Evolutionary conservation across 2,329 filamentous ascomycete genomes (phyloP).

Genomic region (Monosporascus sp.): DNA sequence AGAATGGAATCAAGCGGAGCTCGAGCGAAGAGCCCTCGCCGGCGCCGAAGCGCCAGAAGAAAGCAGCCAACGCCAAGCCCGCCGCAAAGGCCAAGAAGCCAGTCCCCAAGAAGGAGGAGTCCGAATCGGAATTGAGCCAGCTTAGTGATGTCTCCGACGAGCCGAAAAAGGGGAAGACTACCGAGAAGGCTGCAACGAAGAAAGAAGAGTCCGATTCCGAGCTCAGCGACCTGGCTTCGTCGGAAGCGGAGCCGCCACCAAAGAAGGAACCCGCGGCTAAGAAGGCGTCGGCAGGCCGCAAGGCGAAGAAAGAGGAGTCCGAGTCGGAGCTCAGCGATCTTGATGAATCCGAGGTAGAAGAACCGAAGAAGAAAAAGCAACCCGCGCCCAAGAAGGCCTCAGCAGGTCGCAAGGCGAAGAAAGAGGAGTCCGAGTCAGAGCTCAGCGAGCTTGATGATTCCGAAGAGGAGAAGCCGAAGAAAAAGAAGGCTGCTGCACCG

Average conservation of each 20-base stretch:
- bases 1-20: slow-evolving; percentile 28
- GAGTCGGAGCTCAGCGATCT: slow-evolving; percentile 18
- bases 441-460: slow-evolving; percentile 16
- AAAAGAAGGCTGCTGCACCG: slow-evolving; percentile 16
- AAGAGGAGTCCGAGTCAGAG: slow-evolving; percentile 16
- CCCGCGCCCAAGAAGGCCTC: slow-evolving; percentile 6
- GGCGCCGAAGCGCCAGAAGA: slow-evolving; percentile 35
- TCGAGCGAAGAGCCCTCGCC: slow-evolving; percentile 29
- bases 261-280: slow-evolving; percentile 8
- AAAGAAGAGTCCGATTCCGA: slow-evolving; percentile 19
- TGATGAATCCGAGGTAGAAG: slow-evolving; percentile 23
- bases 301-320: slow-evolving; percentile 14
- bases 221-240: slow-evolving; percentile 18
- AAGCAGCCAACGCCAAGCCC: slow-evolving; percentile 14
- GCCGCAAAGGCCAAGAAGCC: slow-evolving; percentile 22
- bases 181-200: slow-evolving; percentile 11
- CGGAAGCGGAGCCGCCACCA: slow-evolving; percentile 17
- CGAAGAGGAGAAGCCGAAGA: slow-evolving; percentile 23
- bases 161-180: slow-evolving; percentile 13
- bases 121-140: slow-evolving; percentile 26
- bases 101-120: slow-evolving; percentile 23
- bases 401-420: slow-evolving; percentile 11
- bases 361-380: slow-evolving; percentile 16
- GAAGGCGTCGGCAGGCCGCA: slow-evolving; percentile 7
- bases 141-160: slow-evolving; percentile 19